Base-by-base conservation (phyloP, 257 asterid genomes). In the Solanum bulbocastanum region DNA sequence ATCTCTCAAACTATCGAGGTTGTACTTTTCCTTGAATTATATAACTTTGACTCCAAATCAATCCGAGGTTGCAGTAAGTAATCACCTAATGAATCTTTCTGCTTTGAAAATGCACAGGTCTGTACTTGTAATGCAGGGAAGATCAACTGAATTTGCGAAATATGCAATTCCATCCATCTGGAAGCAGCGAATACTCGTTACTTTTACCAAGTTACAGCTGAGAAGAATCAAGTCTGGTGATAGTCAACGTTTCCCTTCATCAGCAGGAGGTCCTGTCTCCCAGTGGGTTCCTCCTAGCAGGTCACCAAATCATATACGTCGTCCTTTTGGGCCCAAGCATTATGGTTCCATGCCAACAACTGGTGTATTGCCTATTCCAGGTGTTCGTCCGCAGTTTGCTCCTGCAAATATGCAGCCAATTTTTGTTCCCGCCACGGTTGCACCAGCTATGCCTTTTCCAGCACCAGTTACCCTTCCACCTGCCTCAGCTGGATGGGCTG, bases 111-210 rank as follows among this genome's bases (percentile, higher is more conserved):
- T 88, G 81, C 32, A 73, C 94, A 96, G 99, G 88, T 94, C 98
- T 30, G 23, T 92, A 91, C 95, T 95, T 79, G 89, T 90, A 36
- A 87, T 96, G 93, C 94, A 95, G 91, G 99, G 99, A 89, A 92
- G 89, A 87, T 93, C 98, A 6, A 71, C 96, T 25, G 96, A 94
- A 89, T 92, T 90, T 46, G 87, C 95, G 73, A 91, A 90, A 68
- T 97, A 95, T 20, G 98, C 99, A 4, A 88, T 96, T 81, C 94
- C 97, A n/a, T 90, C 96, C 39, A 30, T 42, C 36, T 86, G 88
- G 79, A 96, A 92, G 87, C 96, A 93, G 93, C 96, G 99, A 22
- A 91, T 95, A 56, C 93, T 95, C 4, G 88, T 96, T 56, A 96
- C 95, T 11, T 87, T 96, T 25, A 91, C 90, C 14, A 95, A 95